Evolutionary conservation across 1,284 basidiomycete genomes (phyloP).

Genomic region (Cerioporus squamosus): DNA sequence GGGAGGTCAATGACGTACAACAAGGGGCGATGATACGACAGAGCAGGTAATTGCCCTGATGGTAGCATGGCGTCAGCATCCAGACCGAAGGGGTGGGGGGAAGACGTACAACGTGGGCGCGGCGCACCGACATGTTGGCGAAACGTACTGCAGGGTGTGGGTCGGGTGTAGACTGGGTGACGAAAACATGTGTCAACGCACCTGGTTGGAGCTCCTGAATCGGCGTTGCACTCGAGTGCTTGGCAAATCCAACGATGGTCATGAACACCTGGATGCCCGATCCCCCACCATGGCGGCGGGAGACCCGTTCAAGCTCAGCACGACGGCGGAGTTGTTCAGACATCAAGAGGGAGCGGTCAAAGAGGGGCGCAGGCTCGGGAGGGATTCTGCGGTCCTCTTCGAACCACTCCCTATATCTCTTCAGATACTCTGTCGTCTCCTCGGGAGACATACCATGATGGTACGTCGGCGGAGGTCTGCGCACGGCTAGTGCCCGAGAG

Average conservation of each 20-base stretch:
- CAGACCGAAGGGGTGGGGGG: neutral
- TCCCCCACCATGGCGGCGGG: neutral
- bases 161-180: no score
- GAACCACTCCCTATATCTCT: slow-evolving; percentile 15
- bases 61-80: neutral
- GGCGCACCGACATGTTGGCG: slow-evolving; percentile 15
- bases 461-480: slow-evolving; percentile 7
- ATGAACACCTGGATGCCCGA: slow-evolving; percentile 11
- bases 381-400: slow-evolving; percentile 19
- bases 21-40: slow-evolving; percentile 24
- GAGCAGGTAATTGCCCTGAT: slow-evolving; percentile 23
- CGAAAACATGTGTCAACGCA: neutral
- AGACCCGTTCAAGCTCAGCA: slow-evolving; percentile 3
- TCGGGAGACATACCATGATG: slow-evolving; percentile 6
- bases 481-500: neutral
- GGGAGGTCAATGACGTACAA: slow-evolving; percentile 4
- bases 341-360: slow-evolving; percentile 10
- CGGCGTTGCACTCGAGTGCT: slow-evolving; percentile 17
- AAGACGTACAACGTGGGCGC: slow-evolving; percentile 8
- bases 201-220: slow-evolving; percentile 7
- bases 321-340: slow-evolving; percentile 10
- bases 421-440: slow-evolving; percentile 4
- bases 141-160: slow-evolving; percentile 8
- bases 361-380: slow-evolving; percentile 2
- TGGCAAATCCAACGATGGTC: slow-evolving; percentile 20